Evolutionary conservation across 164 flowering plant species (phyloP).

Genomic region (Stephania japonica): DNA sequence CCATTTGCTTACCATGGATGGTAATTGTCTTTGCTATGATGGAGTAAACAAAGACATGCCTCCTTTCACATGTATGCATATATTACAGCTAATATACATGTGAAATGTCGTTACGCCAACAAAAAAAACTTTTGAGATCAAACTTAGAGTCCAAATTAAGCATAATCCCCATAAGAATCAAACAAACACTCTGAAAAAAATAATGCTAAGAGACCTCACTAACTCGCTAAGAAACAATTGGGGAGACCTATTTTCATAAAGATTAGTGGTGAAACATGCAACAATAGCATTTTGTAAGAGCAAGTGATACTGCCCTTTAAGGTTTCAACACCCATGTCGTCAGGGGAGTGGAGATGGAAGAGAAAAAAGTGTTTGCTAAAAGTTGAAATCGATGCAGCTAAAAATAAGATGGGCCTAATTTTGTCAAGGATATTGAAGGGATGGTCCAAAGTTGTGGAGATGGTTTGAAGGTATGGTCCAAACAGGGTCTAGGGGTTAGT

Average conservation of each 20-base stretch:
- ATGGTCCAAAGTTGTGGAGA: conserved; percentile 38
- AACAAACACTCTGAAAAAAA: conserved; percentile 73
- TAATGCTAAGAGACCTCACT: conserved; percentile 56
- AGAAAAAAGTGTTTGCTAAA: conserved; percentile 63
- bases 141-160: conserved; percentile 66
- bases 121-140: conserved; percentile 60
- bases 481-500: conserved; percentile 29
- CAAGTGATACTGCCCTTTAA: conserved; percentile 54
- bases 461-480: conserved; percentile 34
- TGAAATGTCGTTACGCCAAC: no score
- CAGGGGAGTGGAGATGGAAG: conserved; percentile 56
- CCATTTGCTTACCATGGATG: no score
- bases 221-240: conserved; percentile 56
- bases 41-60: no score
- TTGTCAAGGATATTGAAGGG: conserved; percentile 30
- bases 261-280: conserved; percentile 42
- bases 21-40: no score
- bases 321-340: conserved; percentile 54
- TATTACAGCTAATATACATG: no score
- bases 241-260: conserved; percentile 45
- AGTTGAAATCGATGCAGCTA: conserved; percentile 49
- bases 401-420: conserved; percentile 25
- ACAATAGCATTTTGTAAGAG: conserved; percentile 39
- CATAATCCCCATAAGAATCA: conserved; percentile 61
- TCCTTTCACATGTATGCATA: no score